A percentile compares a stretch with the other conserved stretches of the same genome.
Conservation (phyloP, 768 basidiomycete species). For the Leccinum sublutescens region DNA sequence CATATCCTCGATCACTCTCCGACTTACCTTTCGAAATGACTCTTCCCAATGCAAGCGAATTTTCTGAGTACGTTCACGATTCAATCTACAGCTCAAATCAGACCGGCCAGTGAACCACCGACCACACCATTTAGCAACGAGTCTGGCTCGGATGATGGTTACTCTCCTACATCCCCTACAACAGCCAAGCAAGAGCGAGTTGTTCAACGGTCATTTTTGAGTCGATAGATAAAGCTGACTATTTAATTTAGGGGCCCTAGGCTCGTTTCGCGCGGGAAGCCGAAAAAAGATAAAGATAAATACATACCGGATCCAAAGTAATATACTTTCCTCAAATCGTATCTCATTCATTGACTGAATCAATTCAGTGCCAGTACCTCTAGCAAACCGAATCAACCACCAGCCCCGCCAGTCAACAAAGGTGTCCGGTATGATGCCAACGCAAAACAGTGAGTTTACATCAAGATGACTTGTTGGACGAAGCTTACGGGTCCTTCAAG, state of each 20-base stretch:
- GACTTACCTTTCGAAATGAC: neutral
- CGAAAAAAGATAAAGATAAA: rapidly evolving
- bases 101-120: neutral
- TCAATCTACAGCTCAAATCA: neutral
- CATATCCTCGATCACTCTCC: neutral
- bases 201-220: neutral
- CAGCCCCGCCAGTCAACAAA: neutral
- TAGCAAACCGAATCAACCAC: neutral
- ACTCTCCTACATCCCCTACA: neutral
- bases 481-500: neutral
- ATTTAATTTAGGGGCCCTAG: neutral
- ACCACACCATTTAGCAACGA: neutral
- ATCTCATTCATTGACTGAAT: neutral
- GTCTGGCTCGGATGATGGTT: neutral
- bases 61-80: neutral
- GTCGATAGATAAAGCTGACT: neutral
- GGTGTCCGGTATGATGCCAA: neutral
- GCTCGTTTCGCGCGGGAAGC: conserved; percentile 7
- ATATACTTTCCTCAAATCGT: neutral
- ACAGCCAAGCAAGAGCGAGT: neutral
- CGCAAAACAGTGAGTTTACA: neutral
- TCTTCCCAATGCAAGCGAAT: neutral
- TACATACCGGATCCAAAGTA: neutral
- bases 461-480: neutral
- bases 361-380: neutral